Evolutionary conservation across 257 asterid genomes (phyloP), one percentile per base, ranked within the genome.

Genomic region (Solanum verrucosum): DNA sequence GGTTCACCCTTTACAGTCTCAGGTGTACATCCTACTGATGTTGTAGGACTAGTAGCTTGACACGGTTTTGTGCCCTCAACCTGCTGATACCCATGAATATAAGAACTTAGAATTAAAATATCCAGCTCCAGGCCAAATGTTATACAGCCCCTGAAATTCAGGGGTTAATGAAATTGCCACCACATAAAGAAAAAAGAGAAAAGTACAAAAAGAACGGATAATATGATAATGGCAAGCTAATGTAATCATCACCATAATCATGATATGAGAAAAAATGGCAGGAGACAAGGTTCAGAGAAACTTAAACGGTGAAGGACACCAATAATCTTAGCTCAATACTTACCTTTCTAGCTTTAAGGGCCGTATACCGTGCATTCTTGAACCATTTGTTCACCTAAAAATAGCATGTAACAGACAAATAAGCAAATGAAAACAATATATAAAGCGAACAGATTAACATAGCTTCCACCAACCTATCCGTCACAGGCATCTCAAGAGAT

Each of bases 341-440:
- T 90, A 93, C 98, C 95, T 97, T 97, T 94, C 98, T 92, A 70
- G 95, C 95, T 92, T 95, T 96, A 78, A 97, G 94, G n/a, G 99
- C 98, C 27, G 93, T 92, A 93, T 96, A 97, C 85, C 98, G 99
- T 7, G 99, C 94, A 90, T 97, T 97, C 96, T 97, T 97, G 95
- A 97, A 97, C 99, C 99, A 97, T 90, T 97, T 97, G 94, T 95
- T 97, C 77, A 97, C 98, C 99, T 97, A 89, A 91, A 93, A 90
- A 89, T 49, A 79, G 60, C 88, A 85, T 84, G 49, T 27, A 88
- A 81, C 88, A 78, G 68, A 83, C 77, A 87, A 37, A 29, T 42
- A 71, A 87, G 88, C 85, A 83, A 73, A 89, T 71, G 60, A 23
- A 33, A 35, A 38, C 65, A 77, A 44, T 37, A 88, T 46, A 71